phyloP scores from a whole-genome alignment of 805 yeast species.

The Spathaspora boniae region DNA sequence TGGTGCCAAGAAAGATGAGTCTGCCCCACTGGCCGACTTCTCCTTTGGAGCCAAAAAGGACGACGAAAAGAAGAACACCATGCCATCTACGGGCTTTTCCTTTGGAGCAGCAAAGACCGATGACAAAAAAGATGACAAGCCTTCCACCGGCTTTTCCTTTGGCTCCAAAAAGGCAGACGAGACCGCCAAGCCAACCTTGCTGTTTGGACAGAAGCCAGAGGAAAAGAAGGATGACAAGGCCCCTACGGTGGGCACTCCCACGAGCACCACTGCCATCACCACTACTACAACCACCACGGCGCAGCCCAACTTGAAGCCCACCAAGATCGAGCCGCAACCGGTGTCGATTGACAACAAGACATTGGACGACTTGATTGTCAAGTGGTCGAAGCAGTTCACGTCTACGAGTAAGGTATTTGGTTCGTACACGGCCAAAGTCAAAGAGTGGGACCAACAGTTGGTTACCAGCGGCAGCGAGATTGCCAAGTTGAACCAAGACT shows the following conservation, averaged over 20 bases:
- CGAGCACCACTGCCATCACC: constrained; percentile 8
- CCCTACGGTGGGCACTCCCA: constrained; percentile 10
- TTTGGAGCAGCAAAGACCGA: constrained; percentile 14
- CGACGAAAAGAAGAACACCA: constrained; percentile 3
- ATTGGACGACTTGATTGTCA: constrained; percentile 84
- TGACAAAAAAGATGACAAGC: constrained; percentile 14
- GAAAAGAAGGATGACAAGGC: constrained; percentile 15
- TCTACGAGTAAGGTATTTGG: constrained; percentile 72
- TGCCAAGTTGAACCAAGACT: constrained; percentile 69
- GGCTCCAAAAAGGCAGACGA: constrained; percentile 13
- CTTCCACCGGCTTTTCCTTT: constrained; percentile 10
- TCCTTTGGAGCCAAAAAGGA: constrained; percentile 13
- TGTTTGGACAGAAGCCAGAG: constrained; percentile 9
- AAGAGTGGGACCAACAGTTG: constrained; percentile 81
- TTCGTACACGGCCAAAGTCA: constrained; percentile 67
- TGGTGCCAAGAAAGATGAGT: constrained; percentile 13
- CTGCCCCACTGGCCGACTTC: constrained; percentile 10
- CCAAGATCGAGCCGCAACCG: constrained; percentile 61
- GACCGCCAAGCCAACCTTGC: too few relatives aligned
- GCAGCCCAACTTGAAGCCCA: constrained; percentile 40
- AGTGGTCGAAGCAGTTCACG: constrained; percentile 87
- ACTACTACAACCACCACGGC: constrained; percentile 11
- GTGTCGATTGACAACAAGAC: constrained; percentile 86
- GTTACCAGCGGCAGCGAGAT: constrained; percentile 86
- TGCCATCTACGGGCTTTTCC: constrained; percentile 6